A percentile compares a stretch with the other conserved stretches of the same genome.
These are phyloP conservation scores for Phytopythium sindhum DNA, from an alignment of 352 stramenopile genomes.

Conservation along the genomic window DNA sequence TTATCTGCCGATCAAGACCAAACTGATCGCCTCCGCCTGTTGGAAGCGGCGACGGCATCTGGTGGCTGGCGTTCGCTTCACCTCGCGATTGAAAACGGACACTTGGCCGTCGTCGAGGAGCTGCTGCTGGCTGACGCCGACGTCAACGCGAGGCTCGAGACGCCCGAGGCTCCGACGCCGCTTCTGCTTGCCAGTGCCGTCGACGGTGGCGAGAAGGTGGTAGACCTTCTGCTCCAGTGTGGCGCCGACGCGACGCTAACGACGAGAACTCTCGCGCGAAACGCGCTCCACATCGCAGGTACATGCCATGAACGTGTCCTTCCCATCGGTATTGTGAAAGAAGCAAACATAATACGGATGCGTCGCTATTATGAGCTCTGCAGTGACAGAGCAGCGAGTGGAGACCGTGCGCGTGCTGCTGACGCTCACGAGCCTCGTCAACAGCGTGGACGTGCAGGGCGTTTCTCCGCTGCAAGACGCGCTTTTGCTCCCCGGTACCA, in stretches of 20 bases:
- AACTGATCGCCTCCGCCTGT: background rate
- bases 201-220: slow-evolving; percentile 15
- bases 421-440: slow-evolving; percentile 8
- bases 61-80: slow-evolving; percentile 41
- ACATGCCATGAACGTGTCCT: too few relatives aligned
- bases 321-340: too few relatives aligned
- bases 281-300: slow-evolving; percentile 32
- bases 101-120: slow-evolving; percentile 30
- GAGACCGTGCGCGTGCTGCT: slow-evolving; percentile 21
- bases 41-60: slow-evolving; percentile 13
- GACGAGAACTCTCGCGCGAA: slow-evolving; percentile 18
- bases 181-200: slow-evolving; percentile 26
- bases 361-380: background rate
- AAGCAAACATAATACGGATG: too few relatives aligned
- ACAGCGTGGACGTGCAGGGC: slow-evolving; percentile 16
- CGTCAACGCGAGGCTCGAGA: slow-evolving; percentile 19
- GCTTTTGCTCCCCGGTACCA: slow-evolving; percentile 7
- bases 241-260: slow-evolving; percentile 20
- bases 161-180: slow-evolving; percentile 25
- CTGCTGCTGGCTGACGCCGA: slow-evolving; percentile 27
- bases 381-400: background rate
- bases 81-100: slow-evolving; percentile 21
- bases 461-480: slow-evolving; percentile 28
- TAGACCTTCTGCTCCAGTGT: slow-evolving; percentile 37
- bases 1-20: background rate